These are phyloP conservation scores for Globisporangium megalacanthum DNA, from an alignment of 352 stramenopile species.

Conservation along the genomic window DNA sequence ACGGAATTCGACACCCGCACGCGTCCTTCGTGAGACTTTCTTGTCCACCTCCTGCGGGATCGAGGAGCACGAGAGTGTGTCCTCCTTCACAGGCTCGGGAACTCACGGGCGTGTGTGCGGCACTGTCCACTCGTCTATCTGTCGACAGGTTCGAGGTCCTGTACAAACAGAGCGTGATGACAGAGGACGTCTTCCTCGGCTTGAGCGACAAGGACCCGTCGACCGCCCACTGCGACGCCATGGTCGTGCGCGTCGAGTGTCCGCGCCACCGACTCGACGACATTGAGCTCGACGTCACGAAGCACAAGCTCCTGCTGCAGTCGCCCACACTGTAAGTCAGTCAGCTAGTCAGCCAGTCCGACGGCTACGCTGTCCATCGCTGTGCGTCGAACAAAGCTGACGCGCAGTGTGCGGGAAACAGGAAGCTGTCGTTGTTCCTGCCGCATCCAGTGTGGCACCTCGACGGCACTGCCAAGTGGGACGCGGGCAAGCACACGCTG, in stretches of 20 bases:
- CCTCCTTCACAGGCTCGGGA: too few species aligned
- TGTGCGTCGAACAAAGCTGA: too few species aligned
- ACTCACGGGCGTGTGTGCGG: too few species aligned
- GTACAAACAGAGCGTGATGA: constrained; percentile 86
- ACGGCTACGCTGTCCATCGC: too few species aligned
- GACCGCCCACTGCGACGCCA: constrained; percentile 68
- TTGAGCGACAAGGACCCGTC: constrained; percentile 83
- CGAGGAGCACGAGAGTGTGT: background rate
- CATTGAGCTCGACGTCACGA: constrained; percentile 78
- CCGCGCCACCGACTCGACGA: constrained; percentile 58
- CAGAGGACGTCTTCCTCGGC: constrained; percentile 80
- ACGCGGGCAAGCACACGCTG: constrained; percentile 39
- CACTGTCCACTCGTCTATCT: background rate
- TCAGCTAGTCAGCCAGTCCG: too few species aligned
- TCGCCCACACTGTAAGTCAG: constrained; percentile 47
- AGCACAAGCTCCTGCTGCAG: constrained; percentile 66
- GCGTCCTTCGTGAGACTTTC: constrained; percentile 36
- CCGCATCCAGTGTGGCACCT: constrained; percentile 69
- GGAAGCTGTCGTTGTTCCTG: constrained; percentile 64
- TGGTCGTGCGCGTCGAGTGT: constrained; percentile 73
- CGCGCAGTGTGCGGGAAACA: constrained; percentile 6
- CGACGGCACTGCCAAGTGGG: constrained; percentile 72
- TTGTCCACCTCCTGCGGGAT: background rate
- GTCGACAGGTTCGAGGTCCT: constrained; percentile 62
- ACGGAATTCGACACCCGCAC: constrained; percentile 44